Base-by-base conservation (phyloP, 2,329 filamentous ascomycete species). In the Verticillium isaacii region DNA sequence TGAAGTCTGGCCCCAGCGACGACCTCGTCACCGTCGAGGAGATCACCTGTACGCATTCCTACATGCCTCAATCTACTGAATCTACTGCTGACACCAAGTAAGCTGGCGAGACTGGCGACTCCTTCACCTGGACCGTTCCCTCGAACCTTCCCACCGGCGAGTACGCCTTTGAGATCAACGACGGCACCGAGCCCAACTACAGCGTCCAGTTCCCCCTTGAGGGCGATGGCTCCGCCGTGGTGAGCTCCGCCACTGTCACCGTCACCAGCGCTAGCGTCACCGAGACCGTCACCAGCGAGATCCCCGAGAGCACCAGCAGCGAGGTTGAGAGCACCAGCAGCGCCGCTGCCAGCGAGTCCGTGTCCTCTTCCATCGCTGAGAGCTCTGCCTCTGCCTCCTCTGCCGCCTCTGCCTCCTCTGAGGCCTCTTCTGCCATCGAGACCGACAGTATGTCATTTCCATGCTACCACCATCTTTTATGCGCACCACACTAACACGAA, bases 91-190 rank as follows among this genome's bases (percentile, higher is more conserved):
- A 56, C 54, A n/a, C 32, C 23, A 12, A 19, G n/a, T 32, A 62
- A 81, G 77, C 74, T 41, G 69, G 65, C 62, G 64, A 69, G 57
- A 69, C 73, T 56, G 75, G 71, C 60, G 64, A 61, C 39, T 76
- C 73, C 61, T 78, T 70, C 73, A 73, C 70, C 63, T 80, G 75
- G 75, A 73, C 70, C 17, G 75, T 77, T 15, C 65, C 73, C 32
- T 55, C 69, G n/a, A 66, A 67, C 62, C 70, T 80, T 34, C 62
- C 74, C 61, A 67, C 71, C 32, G 80, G 73, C 70, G 68, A 66
- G 36, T 83, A 82, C 66, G 79, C 80, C 64, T 73, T 83, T 66
- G 71, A 77, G 71, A 80, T 83, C 67, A 64, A 60, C 32, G 79
- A 82, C 66, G 68, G 67, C 37, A 19, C 25, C 25, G 69, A 71